These are phyloP conservation scores for Hansenula anomala DNA, from an alignment of 1,139 yeast species.

Conservation along the genomic window DNA sequence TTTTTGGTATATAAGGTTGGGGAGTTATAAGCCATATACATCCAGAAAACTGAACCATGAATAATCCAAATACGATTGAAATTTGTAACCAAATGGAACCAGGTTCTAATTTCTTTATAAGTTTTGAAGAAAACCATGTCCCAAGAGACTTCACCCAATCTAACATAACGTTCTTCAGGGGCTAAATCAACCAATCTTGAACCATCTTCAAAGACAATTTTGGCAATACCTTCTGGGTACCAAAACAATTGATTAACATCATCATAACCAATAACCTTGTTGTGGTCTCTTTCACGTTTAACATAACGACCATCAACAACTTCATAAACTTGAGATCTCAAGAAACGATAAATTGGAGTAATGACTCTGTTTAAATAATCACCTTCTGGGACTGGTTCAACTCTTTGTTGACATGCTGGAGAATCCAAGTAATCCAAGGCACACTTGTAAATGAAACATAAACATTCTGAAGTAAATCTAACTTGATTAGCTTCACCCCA, in stretches of 20 bases:
- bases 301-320: conserved; percentile 91
- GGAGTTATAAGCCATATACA: conserved; percentile 89
- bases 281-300: conserved; percentile 96
- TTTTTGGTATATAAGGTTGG: conserved; percentile 86
- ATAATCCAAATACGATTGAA: conserved; percentile 98
- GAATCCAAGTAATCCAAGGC: conserved; percentile 85
- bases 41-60: conserved; percentile 88
- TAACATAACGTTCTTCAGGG: conserved; percentile 79
- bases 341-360: conserved; percentile 86
- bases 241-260: conserved; percentile 98
- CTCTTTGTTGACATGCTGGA: conserved; percentile 85
- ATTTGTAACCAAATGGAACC: conserved; percentile 95
- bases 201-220: conserved; percentile 88
- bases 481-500: conserved; percentile 99
- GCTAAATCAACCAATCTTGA: conserved; percentile 88
- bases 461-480: conserved; percentile 88
- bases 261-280: conserved; percentile 92
- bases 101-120: conserved; percentile 92
- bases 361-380: conserved; percentile 88
- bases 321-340: conserved; percentile 94
- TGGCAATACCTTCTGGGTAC: conserved; percentile 98
- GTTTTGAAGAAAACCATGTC: conserved; percentile 91
- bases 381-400: conserved; percentile 93
- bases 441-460: conserved; percentile 91
- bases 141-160: conserved; percentile 94